Evolutionary conservation across 495 filamentous ascomycete species (phyloP), one percentile per base, ranked within the genome.

Genomic region (Bacidia rubella): DNA sequence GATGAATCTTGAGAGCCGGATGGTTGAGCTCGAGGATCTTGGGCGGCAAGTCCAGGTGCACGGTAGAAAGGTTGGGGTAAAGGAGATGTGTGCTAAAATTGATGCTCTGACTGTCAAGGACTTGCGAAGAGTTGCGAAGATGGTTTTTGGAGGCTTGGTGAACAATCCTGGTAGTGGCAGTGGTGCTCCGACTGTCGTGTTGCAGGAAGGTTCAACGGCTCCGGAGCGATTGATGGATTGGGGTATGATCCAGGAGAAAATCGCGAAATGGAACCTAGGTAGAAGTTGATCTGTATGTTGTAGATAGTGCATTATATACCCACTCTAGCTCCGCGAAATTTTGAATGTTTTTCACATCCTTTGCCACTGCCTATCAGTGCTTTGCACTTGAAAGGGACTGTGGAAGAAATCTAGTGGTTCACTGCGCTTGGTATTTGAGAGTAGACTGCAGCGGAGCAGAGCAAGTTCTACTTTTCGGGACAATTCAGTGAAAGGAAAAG

Each of bases 21-120:
- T 97, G 92, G 87, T 97, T 11, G 93, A 96, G 67, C 71, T 99
- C n/a, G 92, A 99, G 71, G 92, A 99, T 67, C 74, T 99, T 4
- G 92, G 93, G 35, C 74, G 92, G 54, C 92, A 97, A 67, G 87
- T 99, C 9, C 93, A 97, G 67, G 87, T 95, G 11, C 87, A 96
- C 64, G 90, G 89, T 10, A 75, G 81, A 47, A 95, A 96, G 68
- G 78, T 97, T 39, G 81, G 88, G 0, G 87, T 95, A 5, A 78
- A 76, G 56, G 90, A 97, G 69, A 99, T 97, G 93, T 94, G 90
- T 61, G 66, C 68, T 38, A 78, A 82, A 57, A 99, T 99, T 54
- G 83, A 95, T 57, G 70, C 71, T 2, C 64, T 99, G 63, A 95
- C 81, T 0, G 76, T 94, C 0, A 57, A 81, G 48, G 92, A 99